Percentiles rank a stretch among this genome's conserved stretches.
Evolutionary conservation across 1,284 basidiomycete species (phyloP).

Genomic region (Agroathelia rolfsii): DNA sequence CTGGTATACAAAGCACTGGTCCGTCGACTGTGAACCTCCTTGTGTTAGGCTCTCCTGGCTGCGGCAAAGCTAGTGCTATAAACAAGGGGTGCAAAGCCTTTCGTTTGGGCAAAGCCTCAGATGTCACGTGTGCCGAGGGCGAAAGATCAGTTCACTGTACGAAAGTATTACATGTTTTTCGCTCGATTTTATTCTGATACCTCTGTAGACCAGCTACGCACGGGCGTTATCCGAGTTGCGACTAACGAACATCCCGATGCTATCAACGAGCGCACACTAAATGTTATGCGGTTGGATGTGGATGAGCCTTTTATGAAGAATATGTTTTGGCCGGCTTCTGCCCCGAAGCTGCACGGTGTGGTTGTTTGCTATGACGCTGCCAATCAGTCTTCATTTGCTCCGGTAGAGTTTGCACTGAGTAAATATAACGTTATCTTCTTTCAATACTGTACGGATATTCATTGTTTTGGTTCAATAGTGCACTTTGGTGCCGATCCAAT

Average conservation of each 20-base stretch:
- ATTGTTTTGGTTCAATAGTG: too few species aligned
- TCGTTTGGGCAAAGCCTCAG: too few species aligned
- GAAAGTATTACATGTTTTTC: too few species aligned
- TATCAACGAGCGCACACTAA: slow-evolving; percentile 26
- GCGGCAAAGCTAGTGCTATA: slow-evolving; percentile 65
- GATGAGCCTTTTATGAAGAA: slow-evolving; percentile 17
- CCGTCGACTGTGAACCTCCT: slow-evolving; percentile 54
- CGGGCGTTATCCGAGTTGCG: too few species aligned
- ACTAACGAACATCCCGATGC: too few species aligned
- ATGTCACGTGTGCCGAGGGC: too few species aligned
- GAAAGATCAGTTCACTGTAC: too few species aligned
- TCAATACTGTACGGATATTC: background rate
- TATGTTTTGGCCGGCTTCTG: slow-evolving; percentile 29
- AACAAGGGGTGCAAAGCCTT: slow-evolving; percentile 54
- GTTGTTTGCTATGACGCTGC: slow-evolving; percentile 71
- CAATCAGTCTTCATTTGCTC: slow-evolving; percentile 45
- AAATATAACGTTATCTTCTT: slow-evolving; percentile 17
- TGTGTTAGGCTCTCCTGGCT: slow-evolving; percentile 57
- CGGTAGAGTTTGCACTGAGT: slow-evolving; percentile 58
- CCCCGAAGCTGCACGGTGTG: slow-evolving; percentile 55
- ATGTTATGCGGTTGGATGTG: slow-evolving; percentile 48
- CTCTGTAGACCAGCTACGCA: too few species aligned
- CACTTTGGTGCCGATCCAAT: background rate
- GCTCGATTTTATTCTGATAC: too few species aligned
- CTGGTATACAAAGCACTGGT: too few species aligned